phyloP scores from a whole-genome alignment of 441 rosid genomes.

The Mallotus repandus region DNA sequence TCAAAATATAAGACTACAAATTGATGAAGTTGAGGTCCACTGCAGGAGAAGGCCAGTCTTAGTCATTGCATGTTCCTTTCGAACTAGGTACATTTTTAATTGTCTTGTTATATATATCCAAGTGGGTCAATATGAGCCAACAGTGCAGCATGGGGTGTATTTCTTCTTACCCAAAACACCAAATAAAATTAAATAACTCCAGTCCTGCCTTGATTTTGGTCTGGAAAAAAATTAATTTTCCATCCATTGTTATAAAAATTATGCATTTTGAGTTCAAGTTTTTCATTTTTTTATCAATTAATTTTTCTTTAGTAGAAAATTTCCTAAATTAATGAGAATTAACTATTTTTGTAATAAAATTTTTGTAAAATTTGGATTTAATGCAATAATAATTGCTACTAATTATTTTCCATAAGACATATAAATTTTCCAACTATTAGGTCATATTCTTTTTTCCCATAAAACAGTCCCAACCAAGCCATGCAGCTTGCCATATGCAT shows the following conservation, averaged over 20 bases:
- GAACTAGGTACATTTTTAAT: background rate
- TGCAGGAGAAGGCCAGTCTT: background rate
- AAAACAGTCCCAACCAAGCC: constrained; percentile 30
- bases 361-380: no score
- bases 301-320: no score
- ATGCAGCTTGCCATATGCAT: constrained; percentile 32
- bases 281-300: no score
- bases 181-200: no score
- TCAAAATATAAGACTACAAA: background rate
- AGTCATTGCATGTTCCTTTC: background rate
- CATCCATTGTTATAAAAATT: no score
- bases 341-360: no score
- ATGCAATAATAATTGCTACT: no score
- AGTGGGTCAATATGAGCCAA: constrained; percentile 25
- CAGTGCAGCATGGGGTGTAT: constrained; percentile 27
- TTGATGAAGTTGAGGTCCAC: constrained; percentile 13
- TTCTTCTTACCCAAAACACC: background rate
- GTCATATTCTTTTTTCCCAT: background rate
- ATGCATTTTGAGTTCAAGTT: no score
- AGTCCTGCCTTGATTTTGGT: no score
- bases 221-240: no score
- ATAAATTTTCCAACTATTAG: constrained; percentile 3
- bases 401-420: background rate
- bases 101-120: constrained; percentile 24
- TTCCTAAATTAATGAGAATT: no score